Base-by-base conservation (phyloP, 225 moss, liverwort and hornwort genomes). In the Asterella californica region DNA sequence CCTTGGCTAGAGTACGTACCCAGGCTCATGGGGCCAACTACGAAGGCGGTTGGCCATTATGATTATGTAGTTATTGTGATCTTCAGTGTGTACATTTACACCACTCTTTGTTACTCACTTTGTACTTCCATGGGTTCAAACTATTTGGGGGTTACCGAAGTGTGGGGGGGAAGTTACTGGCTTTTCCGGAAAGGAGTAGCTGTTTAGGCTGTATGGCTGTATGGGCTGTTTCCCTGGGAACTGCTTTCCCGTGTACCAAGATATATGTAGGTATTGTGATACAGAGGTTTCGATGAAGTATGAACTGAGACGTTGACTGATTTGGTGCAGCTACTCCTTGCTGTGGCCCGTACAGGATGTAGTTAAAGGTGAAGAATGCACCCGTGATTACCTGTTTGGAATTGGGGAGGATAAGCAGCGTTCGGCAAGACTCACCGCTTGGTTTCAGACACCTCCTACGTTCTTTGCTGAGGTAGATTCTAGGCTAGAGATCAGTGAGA, bases 291-390 rank as follows among this genome's bases (percentile, higher is more conserved):
- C 17, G 14, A 5, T n/a, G 70, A 73, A 62, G n/a, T 30, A 2
- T 67, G 36, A 65, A 80, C 85, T 83, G 76, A 82, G 74, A 29
- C 25, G 62, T 61, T 77, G 67, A 78, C 75, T 80, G 81, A 80
- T 86, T 89, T 90, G 75, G 57, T 93, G 91, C 93, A 99, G 97
- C 85, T 99, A 92, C 86, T 92, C 97, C 74, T 88, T 99, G 88
- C 88, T 99, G 77, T 99, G 97, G 95, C 97, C 97, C 78, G 76
- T 90, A 79, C 75, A 84, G 85, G 92, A 99, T 83, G 84, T 99
- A 54, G 63, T 54, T 22, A 86, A 84, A 82, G 93, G 91, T 70
- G 95, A 92, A 36, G 95, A 99, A 78, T 93, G 97, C 81, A 92
- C 90, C 36, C 92, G 95, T 30, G 97, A 99, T 83, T 94, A 87